Conservation (phyloP, 75 land plant genomes). For the Cunninghamia lanceolata region DNA sequence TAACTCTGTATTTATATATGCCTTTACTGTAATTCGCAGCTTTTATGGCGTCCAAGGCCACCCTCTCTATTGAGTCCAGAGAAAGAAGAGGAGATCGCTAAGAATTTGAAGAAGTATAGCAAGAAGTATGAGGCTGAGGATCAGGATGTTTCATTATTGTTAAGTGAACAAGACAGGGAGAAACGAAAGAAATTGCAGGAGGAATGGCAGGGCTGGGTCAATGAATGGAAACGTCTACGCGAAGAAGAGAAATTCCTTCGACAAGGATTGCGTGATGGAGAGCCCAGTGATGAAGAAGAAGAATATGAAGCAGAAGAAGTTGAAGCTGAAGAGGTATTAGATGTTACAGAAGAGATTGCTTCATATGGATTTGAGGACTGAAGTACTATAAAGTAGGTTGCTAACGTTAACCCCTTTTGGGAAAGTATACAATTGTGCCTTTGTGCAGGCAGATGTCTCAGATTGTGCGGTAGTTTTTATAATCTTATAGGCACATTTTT, state of each 20-base stretch:
- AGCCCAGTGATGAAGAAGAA: slow-evolving; percentile 89
- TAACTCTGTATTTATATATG: not conserved
- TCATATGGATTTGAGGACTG: slow-evolving; percentile 25
- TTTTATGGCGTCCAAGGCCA: slow-evolving; percentile 90
- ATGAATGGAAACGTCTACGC: slow-evolving; percentile 56
- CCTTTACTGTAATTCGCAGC: slow-evolving; percentile 31
- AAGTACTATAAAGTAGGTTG: not conserved
- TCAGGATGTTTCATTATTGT: slow-evolving; percentile 51
- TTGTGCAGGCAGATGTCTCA: not conserved
- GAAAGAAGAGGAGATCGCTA: slow-evolving; percentile 77
- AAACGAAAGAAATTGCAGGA: slow-evolving; percentile 64
- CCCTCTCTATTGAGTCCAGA: slow-evolving; percentile 71
- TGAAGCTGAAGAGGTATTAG: slow-evolving; percentile 70
- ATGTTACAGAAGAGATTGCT: slow-evolving; percentile 67
- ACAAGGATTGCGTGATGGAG: slow-evolving; percentile 74
- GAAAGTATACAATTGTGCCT: not conserved
- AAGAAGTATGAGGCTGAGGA: slow-evolving; percentile 93
- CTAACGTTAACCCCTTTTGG: not conserved
- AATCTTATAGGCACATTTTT: not conserved
- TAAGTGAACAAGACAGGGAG: slow-evolving; percentile 81
- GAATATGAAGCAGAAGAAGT: slow-evolving; percentile 85
- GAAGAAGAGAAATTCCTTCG: slow-evolving; percentile 63
- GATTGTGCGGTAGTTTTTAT: not conserved
- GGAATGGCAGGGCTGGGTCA: slow-evolving; percentile 71
- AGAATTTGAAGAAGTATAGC: slow-evolving; percentile 88